Percentiles rank a stretch among this genome's conserved stretches.
Conservation (phyloP, 805 yeast genomes). For the Kodamaea laetipori region DNA sequence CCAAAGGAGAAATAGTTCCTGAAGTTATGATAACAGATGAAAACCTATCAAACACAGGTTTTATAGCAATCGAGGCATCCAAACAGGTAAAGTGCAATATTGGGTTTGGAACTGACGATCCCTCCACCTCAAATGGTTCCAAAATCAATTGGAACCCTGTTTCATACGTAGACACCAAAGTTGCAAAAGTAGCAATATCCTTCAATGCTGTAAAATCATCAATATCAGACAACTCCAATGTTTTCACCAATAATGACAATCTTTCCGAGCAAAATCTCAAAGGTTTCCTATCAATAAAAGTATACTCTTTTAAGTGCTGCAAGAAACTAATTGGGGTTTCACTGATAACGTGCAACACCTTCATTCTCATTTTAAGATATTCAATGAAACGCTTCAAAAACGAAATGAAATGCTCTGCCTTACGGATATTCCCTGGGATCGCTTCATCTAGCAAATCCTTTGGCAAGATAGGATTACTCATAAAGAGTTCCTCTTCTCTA, state of each 20-base stretch:
- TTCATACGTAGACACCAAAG: conserved; percentile 92
- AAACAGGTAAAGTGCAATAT: conserved; percentile 89
- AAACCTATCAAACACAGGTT: conserved; percentile 93
- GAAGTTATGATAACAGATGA: conserved; percentile 92
- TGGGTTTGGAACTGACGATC: conserved; percentile 95
- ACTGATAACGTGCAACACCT: conserved; percentile 94
- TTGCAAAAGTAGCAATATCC: conserved; percentile 96
- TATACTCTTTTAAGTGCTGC: conserved; percentile 89
- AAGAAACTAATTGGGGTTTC: conserved; percentile 94
- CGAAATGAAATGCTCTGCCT: conserved; percentile 96
- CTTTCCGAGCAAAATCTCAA: conserved; percentile 90
- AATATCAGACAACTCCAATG: conserved; percentile 81
- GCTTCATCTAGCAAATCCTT: conserved; percentile 88
- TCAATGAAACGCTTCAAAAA: conserved; percentile 91
- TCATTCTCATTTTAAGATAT: conserved; percentile 95
- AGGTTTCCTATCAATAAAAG: conserved; percentile 92
- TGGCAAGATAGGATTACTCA: conserved; percentile 87
- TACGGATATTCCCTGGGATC: conserved; percentile 93
- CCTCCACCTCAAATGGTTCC: conserved; percentile 95
- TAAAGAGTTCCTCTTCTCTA: conserved; percentile 62
- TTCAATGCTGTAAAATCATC: conserved; percentile 92
- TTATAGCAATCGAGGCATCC: conserved; percentile 97
- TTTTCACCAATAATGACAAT: conserved; percentile 81
- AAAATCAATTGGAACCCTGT: conserved; percentile 86
- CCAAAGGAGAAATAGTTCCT: conserved; percentile 97